phyloP scores from a whole-genome alignment of 2,329 filamentous ascomycete species.

The Aureobasidium sp. region DNA sequence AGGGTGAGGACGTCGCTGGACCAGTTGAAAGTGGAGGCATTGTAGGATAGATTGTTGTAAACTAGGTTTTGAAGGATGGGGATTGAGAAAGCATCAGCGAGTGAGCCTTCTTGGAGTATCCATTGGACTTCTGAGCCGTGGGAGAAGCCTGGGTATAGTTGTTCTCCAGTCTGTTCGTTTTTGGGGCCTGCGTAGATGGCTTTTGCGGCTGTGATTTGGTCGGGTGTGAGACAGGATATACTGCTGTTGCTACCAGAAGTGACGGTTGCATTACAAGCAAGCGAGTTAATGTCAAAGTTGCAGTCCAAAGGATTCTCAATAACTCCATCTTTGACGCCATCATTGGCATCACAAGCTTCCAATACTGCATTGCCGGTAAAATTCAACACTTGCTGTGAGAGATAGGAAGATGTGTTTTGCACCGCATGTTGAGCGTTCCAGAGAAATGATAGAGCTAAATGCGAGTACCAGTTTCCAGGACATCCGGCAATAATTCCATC shows the following conservation, averaged over 20 bases:
- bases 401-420: slow-evolving; percentile 15
- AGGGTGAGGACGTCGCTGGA: slow-evolving; percentile 27
- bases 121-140: slow-evolving; percentile 33
- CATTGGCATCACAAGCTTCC: slow-evolving; percentile 38
- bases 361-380: slow-evolving; percentile 30
- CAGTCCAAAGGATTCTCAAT: slow-evolving; percentile 38
- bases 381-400: slow-evolving; percentile 24
- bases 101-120: slow-evolving; percentile 27
- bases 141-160: slow-evolving; percentile 34
- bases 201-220: slow-evolving; percentile 25
- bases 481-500: slow-evolving; percentile 35
- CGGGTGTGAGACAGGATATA: slow-evolving; percentile 23
- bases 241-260: slow-evolving; percentile 12
- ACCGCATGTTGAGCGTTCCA: slow-evolving; percentile 21
- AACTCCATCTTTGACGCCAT: slow-evolving; percentile 41
- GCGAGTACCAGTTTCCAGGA: slow-evolving; percentile 33
- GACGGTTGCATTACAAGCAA: slow-evolving; percentile 21
- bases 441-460: slow-evolving; percentile 22
- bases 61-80: slow-evolving; percentile 36
- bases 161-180: slow-evolving; percentile 16
- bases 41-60: slow-evolving; percentile 29
- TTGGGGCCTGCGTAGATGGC: slow-evolving; percentile 27
- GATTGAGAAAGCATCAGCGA: slow-evolving; percentile 29
- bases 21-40: slow-evolving; percentile 30
- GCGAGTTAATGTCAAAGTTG: slow-evolving; percentile 26